These are phyloP conservation scores for Elaeis oleifera DNA, from an alignment of 202 grass and related monocot species.

Conservation along the genomic window DNA sequence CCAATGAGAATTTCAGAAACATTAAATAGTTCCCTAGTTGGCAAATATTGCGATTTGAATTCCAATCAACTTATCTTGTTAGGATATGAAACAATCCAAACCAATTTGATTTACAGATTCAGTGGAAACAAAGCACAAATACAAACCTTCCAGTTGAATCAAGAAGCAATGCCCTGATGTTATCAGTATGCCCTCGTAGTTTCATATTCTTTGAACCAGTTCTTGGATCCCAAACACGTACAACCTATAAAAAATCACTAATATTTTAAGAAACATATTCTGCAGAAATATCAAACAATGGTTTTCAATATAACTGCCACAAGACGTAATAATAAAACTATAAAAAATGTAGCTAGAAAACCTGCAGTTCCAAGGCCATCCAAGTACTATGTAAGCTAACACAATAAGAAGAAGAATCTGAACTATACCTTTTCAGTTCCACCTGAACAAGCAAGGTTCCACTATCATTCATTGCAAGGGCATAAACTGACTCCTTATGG, in stretches of 20 bases:
- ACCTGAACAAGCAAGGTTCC: slow-evolving; percentile 89
- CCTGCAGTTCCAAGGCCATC: background rate
- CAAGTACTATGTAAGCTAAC: background rate
- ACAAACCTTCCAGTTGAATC: slow-evolving; percentile 89
- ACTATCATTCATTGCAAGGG: slow-evolving; percentile 83
- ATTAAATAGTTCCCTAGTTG: no score
- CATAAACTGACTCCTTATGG: slow-evolving; percentile 99
- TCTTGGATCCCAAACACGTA: slow-evolving; percentile 84
- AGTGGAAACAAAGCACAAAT: no score
- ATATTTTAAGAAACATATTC: no score
- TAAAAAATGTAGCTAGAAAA: no score
- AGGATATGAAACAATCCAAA: no score
- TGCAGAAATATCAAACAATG: no score
- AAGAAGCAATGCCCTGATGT: slow-evolving; percentile 84
- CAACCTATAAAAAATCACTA: slow-evolving; percentile 52
- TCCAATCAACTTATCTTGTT: no score
- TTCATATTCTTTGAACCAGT: slow-evolving; percentile 85
- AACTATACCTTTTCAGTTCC: slow-evolving; percentile 86
- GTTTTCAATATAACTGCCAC: no score
- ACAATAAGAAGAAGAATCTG: slow-evolving; percentile 14
- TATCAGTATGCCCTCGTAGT: slow-evolving; percentile 93
- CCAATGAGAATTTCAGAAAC: no score
- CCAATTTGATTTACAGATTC: no score
- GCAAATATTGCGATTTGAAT: no score
- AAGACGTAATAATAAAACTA: no score